Percentiles rank a stretch among this genome's conserved stretches.
Conservation (phyloP, 2,329 filamentous ascomycete genomes). For the Chalara sp. region DNA sequence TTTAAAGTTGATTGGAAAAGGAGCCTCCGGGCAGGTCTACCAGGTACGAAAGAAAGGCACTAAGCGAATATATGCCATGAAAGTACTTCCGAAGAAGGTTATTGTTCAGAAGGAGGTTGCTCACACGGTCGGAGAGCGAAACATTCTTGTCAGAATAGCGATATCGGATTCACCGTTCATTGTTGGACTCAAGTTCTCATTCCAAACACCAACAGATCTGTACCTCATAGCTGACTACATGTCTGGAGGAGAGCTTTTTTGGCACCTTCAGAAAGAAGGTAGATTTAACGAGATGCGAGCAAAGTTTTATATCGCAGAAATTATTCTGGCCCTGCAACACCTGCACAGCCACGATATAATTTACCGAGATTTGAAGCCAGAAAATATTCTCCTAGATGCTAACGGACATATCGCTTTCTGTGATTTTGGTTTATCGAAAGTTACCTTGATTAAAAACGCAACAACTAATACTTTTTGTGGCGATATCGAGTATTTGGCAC, state of each 20-base stretch:
- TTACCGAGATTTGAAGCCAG: slow-evolving; percentile 88
- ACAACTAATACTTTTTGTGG: slow-evolving; percentile 99
- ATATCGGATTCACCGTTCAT: slow-evolving; percentile 97
- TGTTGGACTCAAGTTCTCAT: slow-evolving; percentile 95
- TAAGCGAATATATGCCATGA: slow-evolving; percentile 96
- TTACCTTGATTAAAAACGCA: slow-evolving; percentile 92
- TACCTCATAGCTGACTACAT: slow-evolving; percentile 99
- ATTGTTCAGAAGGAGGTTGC: slow-evolving; percentile 98
- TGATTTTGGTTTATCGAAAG: slow-evolving; percentile 96
- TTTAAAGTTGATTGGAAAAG: slow-evolving; percentile 92
- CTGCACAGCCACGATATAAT: slow-evolving; percentile 96
- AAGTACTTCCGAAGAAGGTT: slow-evolving; percentile 97
- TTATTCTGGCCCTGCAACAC: slow-evolving; percentile 91
- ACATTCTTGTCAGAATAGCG: slow-evolving; percentile 93
- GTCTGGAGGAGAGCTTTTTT: slow-evolving; percentile 97
- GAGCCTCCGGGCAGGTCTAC: slow-evolving; percentile 97
- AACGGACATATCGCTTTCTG: slow-evolving; percentile 97
- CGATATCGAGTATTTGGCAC: slow-evolving; percentile 94
- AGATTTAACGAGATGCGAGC: slow-evolving; percentile 89
- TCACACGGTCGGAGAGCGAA: slow-evolving; percentile 92
- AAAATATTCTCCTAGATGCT: slow-evolving; percentile 93
- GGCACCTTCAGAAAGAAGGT: slow-evolving; percentile 96
- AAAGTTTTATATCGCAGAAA: slow-evolving; percentile 97
- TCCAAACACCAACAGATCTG: slow-evolving; percentile 92
- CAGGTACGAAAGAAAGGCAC: slow-evolving; percentile 98